Percentiles rank a stretch among this genome's conserved stretches.
Evolutionary conservation across 2,329 filamentous ascomycete genomes (phyloP).

Genomic region (Hymenoscyphus scutula): DNA sequence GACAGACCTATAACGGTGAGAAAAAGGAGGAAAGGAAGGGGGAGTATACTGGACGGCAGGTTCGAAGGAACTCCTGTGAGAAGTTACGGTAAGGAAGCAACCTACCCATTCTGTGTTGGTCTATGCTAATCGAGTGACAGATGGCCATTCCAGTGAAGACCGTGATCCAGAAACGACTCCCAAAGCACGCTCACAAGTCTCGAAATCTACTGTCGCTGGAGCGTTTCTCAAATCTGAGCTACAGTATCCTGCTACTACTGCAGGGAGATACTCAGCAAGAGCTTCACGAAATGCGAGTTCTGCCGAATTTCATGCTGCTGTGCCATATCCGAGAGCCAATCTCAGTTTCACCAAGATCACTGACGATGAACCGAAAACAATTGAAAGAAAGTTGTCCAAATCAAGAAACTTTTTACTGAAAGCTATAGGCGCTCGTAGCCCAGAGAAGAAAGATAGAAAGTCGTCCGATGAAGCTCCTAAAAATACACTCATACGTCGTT

Average conservation of each 20-base stretch:
- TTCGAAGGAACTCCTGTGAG: slow-evolving; percentile 17
- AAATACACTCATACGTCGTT: slow-evolving; percentile 26
- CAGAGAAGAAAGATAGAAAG: slow-evolving; percentile 17
- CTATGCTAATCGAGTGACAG: neutral
- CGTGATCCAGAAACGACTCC: slow-evolving; percentile 31
- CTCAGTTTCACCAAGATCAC: neutral
- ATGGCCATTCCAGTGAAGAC: neutral
- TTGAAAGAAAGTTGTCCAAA: slow-evolving; percentile 29
- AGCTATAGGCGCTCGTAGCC: slow-evolving; percentile 22
- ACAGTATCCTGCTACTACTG: slow-evolving; percentile 23
- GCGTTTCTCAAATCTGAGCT: slow-evolving; percentile 30
- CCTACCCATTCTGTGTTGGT: too few relatives aligned
- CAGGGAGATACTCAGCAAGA: slow-evolving; percentile 22
- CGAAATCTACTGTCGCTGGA: slow-evolving; percentile 29
- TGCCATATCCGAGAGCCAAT: slow-evolving; percentile 7
- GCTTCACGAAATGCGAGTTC: slow-evolving; percentile 18
- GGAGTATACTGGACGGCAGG: slow-evolving; percentile 23
- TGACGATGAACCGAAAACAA: slow-evolving; percentile 20
- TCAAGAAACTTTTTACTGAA: slow-evolving; percentile 35
- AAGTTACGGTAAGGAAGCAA: neutral
- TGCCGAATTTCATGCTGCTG: slow-evolving; percentile 6
- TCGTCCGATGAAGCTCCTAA: slow-evolving; percentile 20
- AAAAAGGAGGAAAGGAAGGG: slow-evolving; percentile 27
- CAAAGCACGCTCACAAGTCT: slow-evolving; percentile 23
- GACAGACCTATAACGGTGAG: slow-evolving; percentile 34